phyloP scores from a whole-genome alignment of 768 basidiomycete species.

The Lactifluus echinatus region DNA sequence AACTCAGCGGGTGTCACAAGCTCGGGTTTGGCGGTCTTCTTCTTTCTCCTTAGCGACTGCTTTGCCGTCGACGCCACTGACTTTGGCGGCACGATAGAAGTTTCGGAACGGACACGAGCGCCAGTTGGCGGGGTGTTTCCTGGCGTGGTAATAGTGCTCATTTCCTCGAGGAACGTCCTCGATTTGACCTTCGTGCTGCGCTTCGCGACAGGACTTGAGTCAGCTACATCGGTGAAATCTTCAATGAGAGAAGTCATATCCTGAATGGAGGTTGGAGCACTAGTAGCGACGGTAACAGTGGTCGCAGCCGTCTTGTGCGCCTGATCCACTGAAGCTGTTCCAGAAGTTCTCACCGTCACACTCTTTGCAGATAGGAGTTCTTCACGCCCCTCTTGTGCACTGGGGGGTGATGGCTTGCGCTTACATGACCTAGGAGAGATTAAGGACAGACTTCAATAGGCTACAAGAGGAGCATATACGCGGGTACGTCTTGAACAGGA shows the following conservation, averaged over 20 bases:
- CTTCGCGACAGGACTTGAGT: neutral
- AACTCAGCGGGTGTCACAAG: constrained; percentile 17
- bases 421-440: constrained; percentile 4
- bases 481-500: neutral
- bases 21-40: neutral
- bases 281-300: neutral
- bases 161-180: neutral
- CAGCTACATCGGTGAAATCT: constrained; percentile 3
- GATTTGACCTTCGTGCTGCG: neutral
- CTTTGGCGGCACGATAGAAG: neutral
- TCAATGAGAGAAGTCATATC: constrained; percentile 7
- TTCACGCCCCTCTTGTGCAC: neutral
- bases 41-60: constrained; percentile 1
- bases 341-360: neutral
- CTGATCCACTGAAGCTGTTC: neutral
- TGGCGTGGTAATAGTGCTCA: constrained; percentile 10
- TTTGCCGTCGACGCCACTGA: neutral
- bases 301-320: neutral
- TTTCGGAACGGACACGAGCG: neutral
- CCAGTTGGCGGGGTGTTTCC: neutral
- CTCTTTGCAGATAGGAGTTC: constrained; percentile 8
- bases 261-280: neutral
- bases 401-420: constrained; percentile 1
- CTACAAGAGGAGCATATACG: neutral
- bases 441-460: neutral